Percentiles rank a stretch among this genome's conserved stretches.
phyloP scores from a whole-genome alignment of 164 flowering plant species.

The Umbilicus rupestris region DNA sequence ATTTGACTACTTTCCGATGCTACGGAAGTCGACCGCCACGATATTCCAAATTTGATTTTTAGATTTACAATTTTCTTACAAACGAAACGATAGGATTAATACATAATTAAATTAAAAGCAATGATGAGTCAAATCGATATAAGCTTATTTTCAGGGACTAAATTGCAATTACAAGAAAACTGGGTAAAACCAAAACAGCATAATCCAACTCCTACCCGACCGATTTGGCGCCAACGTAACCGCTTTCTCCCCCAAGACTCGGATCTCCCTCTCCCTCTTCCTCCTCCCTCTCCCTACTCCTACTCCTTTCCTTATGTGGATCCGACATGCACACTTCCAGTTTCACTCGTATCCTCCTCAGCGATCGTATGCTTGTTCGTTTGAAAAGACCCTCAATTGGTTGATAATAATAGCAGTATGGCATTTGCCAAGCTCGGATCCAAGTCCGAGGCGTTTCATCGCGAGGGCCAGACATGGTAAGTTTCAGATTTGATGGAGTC shows the following conservation, averaged over 20 bases:
- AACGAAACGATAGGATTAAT: too few relatives aligned
- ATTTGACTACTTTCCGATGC: too few relatives aligned
- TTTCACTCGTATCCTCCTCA: not conserved
- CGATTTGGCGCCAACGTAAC: constrained; percentile 4
- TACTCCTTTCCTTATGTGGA: not conserved
- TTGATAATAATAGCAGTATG: constrained; percentile 17
- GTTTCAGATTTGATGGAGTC: not conserved
- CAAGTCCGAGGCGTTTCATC: constrained; percentile 49
- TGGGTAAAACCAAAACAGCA: not conserved
- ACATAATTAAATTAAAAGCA: too few relatives aligned
- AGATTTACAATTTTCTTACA: too few relatives aligned
- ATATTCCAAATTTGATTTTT: too few relatives aligned
- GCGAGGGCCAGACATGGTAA: constrained; percentile 49
- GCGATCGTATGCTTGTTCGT: not conserved
- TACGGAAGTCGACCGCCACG: too few relatives aligned
- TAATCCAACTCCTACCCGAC: not conserved
- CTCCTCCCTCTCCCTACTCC: not conserved
- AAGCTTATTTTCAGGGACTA: too few relatives aligned
- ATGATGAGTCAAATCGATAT: too few relatives aligned
- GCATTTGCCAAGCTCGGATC: constrained; percentile 58
- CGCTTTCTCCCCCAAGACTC: constrained; percentile 26
- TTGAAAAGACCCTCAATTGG: not conserved
- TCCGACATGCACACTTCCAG: not conserved
- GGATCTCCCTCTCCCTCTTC: constrained; percentile 16
- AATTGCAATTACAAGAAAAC: not conserved